These are phyloP conservation scores for Epichloe uncinata DNA, from an alignment of 2,329 filamentous ascomycete genomes.

Conservation along the genomic window DNA sequence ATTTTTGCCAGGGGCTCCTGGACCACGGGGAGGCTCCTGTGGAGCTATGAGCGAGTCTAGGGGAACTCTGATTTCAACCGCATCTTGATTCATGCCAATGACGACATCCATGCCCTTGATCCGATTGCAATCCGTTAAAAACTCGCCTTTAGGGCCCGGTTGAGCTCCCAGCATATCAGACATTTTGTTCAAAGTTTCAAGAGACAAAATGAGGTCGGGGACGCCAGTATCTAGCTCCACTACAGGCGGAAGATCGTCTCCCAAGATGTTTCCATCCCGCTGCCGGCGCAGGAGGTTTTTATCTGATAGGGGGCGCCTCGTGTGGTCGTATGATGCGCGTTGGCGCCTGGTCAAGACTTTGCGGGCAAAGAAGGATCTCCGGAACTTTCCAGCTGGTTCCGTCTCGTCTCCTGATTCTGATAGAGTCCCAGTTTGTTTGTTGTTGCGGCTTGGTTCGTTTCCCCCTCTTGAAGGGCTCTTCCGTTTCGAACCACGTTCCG, in stretches of 20 bases:
- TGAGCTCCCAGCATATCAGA: not conserved
- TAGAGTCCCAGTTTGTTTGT: not conserved
- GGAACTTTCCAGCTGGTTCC: not conserved
- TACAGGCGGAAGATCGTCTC: not conserved
- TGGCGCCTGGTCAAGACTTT: not conserved
- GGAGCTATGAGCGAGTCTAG: not conserved
- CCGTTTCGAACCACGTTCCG: not conserved
- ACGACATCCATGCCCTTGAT: not conserved
- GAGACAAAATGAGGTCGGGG: not conserved
- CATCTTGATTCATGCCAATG: slow-evolving; percentile 3
- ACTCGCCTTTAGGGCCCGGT: not conserved
- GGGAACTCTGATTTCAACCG: not conserved
- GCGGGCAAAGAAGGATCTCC: not conserved
- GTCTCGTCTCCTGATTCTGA: not conserved
- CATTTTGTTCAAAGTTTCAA: not conserved
- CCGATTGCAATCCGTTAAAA: not conserved
- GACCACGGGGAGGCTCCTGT: not conserved
- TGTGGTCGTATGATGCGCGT: not conserved
- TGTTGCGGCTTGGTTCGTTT: not conserved
- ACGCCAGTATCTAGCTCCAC: not conserved
- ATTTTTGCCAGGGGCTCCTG: not conserved
- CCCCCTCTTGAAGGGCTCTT: not conserved
- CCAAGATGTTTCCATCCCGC: not conserved
- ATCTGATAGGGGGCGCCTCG: not conserved
- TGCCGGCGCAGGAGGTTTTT: not conserved